phyloP scores from a whole-genome alignment of 2,329 filamentous ascomycete genomes.

The Cytospora leucostoma region DNA sequence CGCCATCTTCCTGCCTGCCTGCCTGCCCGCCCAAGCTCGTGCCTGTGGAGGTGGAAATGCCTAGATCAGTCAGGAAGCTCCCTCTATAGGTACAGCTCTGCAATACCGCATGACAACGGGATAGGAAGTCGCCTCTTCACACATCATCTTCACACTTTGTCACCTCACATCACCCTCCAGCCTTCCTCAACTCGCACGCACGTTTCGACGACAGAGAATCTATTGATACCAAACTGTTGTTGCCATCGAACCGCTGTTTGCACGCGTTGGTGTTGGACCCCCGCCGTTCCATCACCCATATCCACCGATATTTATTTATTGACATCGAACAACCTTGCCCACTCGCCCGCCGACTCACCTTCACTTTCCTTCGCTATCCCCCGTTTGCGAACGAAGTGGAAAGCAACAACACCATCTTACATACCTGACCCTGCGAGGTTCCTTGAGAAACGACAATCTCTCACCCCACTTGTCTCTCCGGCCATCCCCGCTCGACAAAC shows the following conservation, averaged over 20 bases:
- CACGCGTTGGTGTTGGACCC: background rate
- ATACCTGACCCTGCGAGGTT: background rate
- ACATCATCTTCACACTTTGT: background rate
- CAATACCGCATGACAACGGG: background rate
- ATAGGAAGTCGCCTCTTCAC: background rate
- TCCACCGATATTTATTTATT: background rate
- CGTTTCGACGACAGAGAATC: background rate
- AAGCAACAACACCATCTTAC: background rate
- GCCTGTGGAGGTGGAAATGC: background rate
- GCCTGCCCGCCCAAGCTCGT: background rate
- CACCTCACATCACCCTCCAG: background rate
- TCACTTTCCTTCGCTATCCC: background rate
- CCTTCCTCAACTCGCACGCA: background rate
- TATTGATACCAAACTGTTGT: background rate
- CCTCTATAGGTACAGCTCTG: background rate
- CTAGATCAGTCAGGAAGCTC: background rate
- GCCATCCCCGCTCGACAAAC: background rate
- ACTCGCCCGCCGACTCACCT: slow-evolving; percentile 1
- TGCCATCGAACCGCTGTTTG: background rate
- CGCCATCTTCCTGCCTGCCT: too few species aligned
- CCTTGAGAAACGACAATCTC: background rate
- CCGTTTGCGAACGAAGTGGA: background rate
- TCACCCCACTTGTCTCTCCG: background rate
- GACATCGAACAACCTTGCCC: background rate
- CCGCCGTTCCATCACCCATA: background rate